These are phyloP conservation scores for Huntiella moniliformis DNA, from an alignment of 2,329 filamentous ascomycete genomes.

Conservation along the genomic window DNA sequence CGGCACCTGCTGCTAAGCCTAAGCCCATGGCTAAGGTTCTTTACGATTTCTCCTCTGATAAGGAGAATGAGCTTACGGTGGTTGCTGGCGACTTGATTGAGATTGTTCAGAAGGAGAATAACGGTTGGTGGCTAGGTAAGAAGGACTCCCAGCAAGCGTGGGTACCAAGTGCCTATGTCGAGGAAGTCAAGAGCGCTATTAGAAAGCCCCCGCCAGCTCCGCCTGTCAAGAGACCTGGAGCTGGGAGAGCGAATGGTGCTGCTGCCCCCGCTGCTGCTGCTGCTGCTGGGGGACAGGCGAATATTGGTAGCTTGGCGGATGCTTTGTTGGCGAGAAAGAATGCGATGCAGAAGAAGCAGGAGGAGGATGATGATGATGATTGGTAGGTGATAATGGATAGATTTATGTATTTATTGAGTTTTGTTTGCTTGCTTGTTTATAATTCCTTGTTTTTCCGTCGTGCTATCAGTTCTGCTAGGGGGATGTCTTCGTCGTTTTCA, in stretches of 20 bases:
- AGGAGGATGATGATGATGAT: conserved; percentile 54
- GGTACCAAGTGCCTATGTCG: conserved; percentile 85
- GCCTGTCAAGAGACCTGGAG: conserved; percentile 61
- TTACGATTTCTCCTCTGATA: conserved; percentile 79
- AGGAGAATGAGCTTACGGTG: conserved; percentile 68
- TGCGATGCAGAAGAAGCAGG: conserved; percentile 51
- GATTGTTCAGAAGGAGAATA: conserved; percentile 84
- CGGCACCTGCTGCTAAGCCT: conserved; percentile 33
- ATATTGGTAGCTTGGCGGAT: conserved; percentile 56
- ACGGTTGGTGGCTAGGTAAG: conserved; percentile 94
- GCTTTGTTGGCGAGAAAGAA: conserved; percentile 59
- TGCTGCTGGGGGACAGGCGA: conserved; percentile 39
- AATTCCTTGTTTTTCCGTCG: conserved; percentile 24
- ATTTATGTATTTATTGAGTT: not conserved
- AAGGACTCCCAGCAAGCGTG: conserved; percentile 59
- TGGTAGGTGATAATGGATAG: conserved; percentile 28
- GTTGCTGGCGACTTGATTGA: conserved; percentile 64
- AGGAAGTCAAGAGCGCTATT: conserved; percentile 38
- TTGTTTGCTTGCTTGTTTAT: conserved; percentile 2
- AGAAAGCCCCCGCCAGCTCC: conserved; percentile 61
- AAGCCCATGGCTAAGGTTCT: conserved; percentile 76
- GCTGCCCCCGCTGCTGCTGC: conserved; percentile 45
- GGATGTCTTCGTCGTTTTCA: conserved; percentile 39
- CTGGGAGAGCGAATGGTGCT: conserved; percentile 52
- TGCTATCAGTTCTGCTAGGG: conserved; percentile 47